Evolutionary conservation across 768 basidiomycete species (phyloP).

Genomic region (Boletus vinaceobasis): DNA sequence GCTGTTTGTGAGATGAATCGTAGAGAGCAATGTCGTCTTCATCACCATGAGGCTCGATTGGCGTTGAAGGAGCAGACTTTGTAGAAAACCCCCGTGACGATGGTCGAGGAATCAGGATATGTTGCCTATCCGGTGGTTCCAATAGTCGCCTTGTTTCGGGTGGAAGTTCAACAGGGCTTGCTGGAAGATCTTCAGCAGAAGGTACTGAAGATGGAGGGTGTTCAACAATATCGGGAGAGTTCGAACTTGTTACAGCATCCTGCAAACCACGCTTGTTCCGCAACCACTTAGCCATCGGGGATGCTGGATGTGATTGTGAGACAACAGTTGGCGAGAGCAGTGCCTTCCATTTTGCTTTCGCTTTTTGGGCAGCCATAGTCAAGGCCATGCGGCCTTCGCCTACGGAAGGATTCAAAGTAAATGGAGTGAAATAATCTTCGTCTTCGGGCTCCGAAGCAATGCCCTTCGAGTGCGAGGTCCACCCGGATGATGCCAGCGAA

Average conservation of each 20-base stretch:
- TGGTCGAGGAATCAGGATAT: constrained; percentile 21
- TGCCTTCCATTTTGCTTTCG: constrained; percentile 53
- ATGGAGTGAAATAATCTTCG: constrained; percentile 38
- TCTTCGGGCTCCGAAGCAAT: constrained; percentile 36
- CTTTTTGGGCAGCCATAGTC: constrained; percentile 46
- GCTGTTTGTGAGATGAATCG: constrained; percentile 76
- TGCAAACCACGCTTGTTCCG: constrained; percentile 22
- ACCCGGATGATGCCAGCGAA: constrained; percentile 53
- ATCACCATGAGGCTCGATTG: constrained; percentile 35
- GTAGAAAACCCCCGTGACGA: constrained; percentile 29
- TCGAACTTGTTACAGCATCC: constrained; percentile 10
- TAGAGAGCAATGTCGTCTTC: constrained; percentile 63
- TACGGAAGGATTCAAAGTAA: constrained; percentile 21
- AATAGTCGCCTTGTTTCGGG: constrained; percentile 12
- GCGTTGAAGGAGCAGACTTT: constrained; percentile 29
- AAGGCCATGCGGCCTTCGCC: constrained; percentile 38
- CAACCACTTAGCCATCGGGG: constrained; percentile 29
- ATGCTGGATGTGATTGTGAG: constrained; percentile 30
- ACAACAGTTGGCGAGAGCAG: constrained; percentile 36
- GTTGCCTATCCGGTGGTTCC: constrained; percentile 20
- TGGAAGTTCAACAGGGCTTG: constrained; percentile 17
- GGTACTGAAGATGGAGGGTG: constrained; percentile 22
- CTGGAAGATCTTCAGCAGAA: constrained; percentile 25
- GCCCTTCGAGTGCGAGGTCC: constrained; percentile 41
- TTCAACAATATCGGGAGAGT: constrained; percentile 26